Evolutionary conservation across 202 grass and related monocot species (phyloP), one percentile per base, ranked within the genome.

Genomic region (Miscanthus sacchariflorus): DNA sequence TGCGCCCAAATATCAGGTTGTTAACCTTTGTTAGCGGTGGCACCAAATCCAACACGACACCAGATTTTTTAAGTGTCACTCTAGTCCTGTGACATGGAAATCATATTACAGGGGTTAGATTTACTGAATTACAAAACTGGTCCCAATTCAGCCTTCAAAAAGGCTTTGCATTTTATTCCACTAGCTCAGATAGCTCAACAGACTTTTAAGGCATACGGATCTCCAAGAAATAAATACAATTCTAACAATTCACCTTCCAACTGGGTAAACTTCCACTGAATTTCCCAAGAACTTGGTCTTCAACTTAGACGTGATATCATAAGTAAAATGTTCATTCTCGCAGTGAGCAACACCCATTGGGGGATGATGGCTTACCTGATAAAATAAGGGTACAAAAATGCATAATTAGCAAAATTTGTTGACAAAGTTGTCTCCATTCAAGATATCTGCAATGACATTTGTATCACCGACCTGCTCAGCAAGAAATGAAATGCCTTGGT

Each of bases 271-370:
- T 78, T 99, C 97, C 84, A 99, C 7, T 9, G 94, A 99, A 80
- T 99, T 99, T 68, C 97, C 97, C 86, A 99, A 88, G 84, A 99
- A 99, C 70, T 99, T 99, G 15, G 97, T 95, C 91, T 93, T 99
- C 86, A 99, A 69, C 84, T 99, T 99, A 25, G 97, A 99, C 2
- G 97, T 92, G 23, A 99, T 95, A 80, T 99, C 97, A 79, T 99
- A 99, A 19, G 87, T 93, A 90, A 99, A 99, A 95, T 99, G 97
- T 8, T 90, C 90, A 33, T 99, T 99, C 84, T 99, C 97, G 83
- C 87, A 87, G 85, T 99, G 97, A 65, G 88, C 97, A 61, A 43
- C 94, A 58, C 97, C 92, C 94, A 97, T 99, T 17, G 97, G 97
- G 82, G 97, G 97, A 91, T 99, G 97, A 77, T 99, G 97, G 67